Conservation (phyloP, 2,329 filamentous ascomycete species). For the Ceratocystis harringtonii region DNA sequence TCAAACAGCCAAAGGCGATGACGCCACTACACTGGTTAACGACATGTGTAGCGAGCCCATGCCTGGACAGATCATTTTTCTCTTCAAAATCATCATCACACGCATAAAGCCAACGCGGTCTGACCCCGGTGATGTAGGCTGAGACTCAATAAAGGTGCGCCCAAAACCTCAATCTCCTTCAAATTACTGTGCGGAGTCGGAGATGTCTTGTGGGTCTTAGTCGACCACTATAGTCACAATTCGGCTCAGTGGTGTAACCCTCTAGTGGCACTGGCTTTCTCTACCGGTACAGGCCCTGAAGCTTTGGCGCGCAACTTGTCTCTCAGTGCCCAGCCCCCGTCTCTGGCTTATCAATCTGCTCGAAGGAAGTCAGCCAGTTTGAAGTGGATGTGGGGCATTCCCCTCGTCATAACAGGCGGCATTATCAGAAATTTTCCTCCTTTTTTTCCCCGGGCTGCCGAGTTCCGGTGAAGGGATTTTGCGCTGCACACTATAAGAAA, state of each 20-base stretch:
- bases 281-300: not conserved
- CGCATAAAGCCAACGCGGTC: no score
- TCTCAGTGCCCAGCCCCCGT: not conserved
- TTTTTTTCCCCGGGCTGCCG: not conserved
- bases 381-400: not conserved
- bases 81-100: no score
- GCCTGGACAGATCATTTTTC: no score
- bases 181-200: not conserved
- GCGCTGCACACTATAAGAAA: no score
- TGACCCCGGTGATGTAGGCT: not conserved
- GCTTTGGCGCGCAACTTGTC: not conserved
- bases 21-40: no score
- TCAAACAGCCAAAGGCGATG: not conserved
- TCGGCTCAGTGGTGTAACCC: constrained; percentile 1
- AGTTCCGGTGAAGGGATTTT: not conserved
- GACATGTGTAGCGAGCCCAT: no score
- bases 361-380: not conserved
- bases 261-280: not conserved
- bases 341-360: constrained; percentile 8
- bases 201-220: not conserved
- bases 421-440: not conserved
- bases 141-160: no score
- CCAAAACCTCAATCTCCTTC: not conserved
- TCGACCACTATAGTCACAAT: not conserved
- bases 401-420: not conserved